phyloP scores from a whole-genome alignment of 2,329 filamentous ascomycete species.

The Nemania sp. region DNA sequence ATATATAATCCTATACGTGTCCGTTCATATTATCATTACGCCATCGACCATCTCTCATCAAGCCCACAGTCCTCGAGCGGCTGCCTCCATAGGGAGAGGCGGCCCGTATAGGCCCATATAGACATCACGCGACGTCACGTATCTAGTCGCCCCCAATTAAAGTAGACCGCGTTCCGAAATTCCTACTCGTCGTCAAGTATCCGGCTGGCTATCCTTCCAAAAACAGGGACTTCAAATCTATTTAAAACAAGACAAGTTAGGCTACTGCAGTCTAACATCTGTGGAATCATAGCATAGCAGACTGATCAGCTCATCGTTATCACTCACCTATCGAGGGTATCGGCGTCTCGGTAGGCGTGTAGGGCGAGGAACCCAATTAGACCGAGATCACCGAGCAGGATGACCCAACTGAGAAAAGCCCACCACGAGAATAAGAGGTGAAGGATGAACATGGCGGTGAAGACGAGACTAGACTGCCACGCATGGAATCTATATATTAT shows the following conservation, averaged over 20 bases:
- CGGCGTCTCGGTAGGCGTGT: slow-evolving; percentile 83
- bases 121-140: background rate
- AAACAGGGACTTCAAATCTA: slow-evolving; percentile 84
- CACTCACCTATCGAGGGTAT: slow-evolving; percentile 63
- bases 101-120: background rate
- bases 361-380: slow-evolving; percentile 77
- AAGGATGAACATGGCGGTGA: slow-evolving; percentile 73
- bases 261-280: background rate
- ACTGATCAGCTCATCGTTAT: background rate
- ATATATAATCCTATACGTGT: slow-evolving; percentile 5
- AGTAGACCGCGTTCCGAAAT: background rate
- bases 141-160: background rate
- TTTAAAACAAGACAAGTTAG: slow-evolving; percentile 34
- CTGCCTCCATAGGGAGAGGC: background rate
- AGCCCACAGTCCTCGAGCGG: background rate
- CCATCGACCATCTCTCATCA: background rate
- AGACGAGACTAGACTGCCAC: slow-evolving; percentile 88
- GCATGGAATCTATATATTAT: slow-evolving; percentile 75
- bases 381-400: slow-evolving; percentile 75
- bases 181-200: slow-evolving; percentile 77
- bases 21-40: slow-evolving; percentile 17
- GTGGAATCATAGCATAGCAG: slow-evolving; percentile 51
- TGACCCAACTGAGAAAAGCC: slow-evolving; percentile 77
- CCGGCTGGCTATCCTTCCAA: slow-evolving; percentile 82
- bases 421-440: slow-evolving; percentile 90